Evolutionary conservation across 2,329 filamentous ascomycete species (phyloP).

Genomic region (Rasamsonia emersonii): DNA sequence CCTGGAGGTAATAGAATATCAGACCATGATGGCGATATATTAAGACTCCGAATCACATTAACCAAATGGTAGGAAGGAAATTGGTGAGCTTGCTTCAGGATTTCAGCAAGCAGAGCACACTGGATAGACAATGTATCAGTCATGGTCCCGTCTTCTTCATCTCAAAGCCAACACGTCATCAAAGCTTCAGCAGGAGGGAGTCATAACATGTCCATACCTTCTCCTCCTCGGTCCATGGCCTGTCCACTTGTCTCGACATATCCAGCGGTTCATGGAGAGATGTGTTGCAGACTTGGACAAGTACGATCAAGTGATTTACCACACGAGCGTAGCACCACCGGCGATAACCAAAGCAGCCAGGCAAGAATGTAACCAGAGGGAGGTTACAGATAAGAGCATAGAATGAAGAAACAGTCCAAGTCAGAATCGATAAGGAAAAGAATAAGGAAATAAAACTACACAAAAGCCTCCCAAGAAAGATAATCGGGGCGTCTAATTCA

Average conservation of each 20-base stretch:
- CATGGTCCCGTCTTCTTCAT: constrained; percentile 3
- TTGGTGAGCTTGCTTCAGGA: constrained; percentile 32
- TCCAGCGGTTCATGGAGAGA: constrained; percentile 28
- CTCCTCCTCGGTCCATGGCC: constrained; percentile 38
- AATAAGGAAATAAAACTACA: constrained; percentile 14
- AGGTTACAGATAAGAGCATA: not conserved
- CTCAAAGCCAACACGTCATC: constrained; percentile 1
- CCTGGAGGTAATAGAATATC: constrained; percentile 37
- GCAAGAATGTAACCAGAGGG: no score
- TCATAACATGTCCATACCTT: constrained; percentile 25
- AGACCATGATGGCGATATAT: constrained; percentile 28
- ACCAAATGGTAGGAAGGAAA: constrained; percentile 29
- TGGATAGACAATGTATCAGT: constrained; percentile 11
- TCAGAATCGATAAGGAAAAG: constrained; percentile 8
- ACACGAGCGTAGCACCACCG: not conserved
- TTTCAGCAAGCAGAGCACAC: constrained; percentile 34
- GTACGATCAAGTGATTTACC: not conserved
- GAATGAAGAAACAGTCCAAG: constrained; percentile 9
- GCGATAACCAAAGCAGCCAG: not conserved
- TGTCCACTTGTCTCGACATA: constrained; percentile 37
- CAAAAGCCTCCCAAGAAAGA: constrained; percentile 23
- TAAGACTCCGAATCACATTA: constrained; percentile 29
- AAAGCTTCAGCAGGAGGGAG: not conserved
- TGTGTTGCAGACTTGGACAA: constrained; percentile 12
- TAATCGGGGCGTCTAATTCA: constrained; percentile 18